These are phyloP conservation scores for Agarophyton chilense DNA, from an alignment of 23 red algal species.

Conservation along the genomic window DNA sequence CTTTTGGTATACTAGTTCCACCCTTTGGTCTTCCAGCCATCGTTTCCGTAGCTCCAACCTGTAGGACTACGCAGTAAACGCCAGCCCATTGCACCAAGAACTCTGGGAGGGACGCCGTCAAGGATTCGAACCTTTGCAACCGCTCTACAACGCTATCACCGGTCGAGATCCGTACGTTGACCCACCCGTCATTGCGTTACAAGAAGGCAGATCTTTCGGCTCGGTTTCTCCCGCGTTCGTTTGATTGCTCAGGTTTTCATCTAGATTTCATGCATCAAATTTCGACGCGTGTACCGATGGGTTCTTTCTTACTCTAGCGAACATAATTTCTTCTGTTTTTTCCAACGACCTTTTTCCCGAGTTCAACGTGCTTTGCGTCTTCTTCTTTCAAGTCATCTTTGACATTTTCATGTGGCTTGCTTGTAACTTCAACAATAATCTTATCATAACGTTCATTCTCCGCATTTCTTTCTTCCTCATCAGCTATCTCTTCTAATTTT, in stretches of 20 bases:
- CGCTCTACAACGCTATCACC: too few species aligned
- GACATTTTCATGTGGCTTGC: neutral
- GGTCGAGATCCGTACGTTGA: too few species aligned
- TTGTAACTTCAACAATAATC: too few species aligned
- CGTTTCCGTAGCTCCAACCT: too few species aligned
- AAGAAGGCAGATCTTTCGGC: neutral
- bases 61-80: too few species aligned
- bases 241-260: neutral
- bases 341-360: neutral
- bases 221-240: neutral
- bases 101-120: too few species aligned
- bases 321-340: neutral
- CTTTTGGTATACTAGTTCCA: too few species aligned
- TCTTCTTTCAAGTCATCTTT: neutral
- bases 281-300: neutral
- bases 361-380: neutral
- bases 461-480: neutral
- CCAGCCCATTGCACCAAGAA: too few species aligned
- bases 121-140: too few species aligned
- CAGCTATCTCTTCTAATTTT: neutral
- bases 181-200: too few species aligned
- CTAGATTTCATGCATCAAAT: neutral
- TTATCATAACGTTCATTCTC: neutral
- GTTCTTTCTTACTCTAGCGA: neutral
- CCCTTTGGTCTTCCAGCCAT: too few species aligned